phyloP scores from a whole-genome alignment of 2,329 filamentous ascomycete genomes.

The Corinectria fuckeliana region DNA sequence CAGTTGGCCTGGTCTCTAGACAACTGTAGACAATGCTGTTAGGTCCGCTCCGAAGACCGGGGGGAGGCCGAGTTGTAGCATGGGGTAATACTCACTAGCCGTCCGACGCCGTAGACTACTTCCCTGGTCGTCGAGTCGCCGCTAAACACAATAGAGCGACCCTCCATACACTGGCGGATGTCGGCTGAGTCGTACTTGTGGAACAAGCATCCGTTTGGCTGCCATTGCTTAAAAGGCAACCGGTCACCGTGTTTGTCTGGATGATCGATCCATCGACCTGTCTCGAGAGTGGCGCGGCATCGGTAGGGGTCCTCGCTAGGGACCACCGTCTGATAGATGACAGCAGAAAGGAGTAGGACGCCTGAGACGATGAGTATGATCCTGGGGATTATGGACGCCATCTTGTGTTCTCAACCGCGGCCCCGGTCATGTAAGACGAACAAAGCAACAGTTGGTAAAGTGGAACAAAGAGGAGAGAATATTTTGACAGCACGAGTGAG shows the following conservation, averaged over 20 bases:
- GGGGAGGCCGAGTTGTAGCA: not conserved
- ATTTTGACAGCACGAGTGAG: too few species aligned
- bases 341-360: slow-evolving; percentile 1
- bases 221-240: slow-evolving; percentile 56
- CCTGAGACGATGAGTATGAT: not conserved
- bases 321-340: not conserved
- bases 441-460: not conserved
- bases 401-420: not conserved
- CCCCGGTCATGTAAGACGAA: not conserved
- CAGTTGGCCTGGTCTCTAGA: not conserved
- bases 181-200: slow-evolving; percentile 59
- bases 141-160: slow-evolving; percentile 59
- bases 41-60: not conserved
- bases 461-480: not conserved
- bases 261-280: slow-evolving; percentile 55
- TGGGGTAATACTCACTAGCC: not conserved
- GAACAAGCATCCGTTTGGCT: slow-evolving; percentile 63
- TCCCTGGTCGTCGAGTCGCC: slow-evolving; percentile 66
- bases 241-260: slow-evolving; percentile 36
- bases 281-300: slow-evolving; percentile 56
- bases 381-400: not conserved
- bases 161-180: slow-evolving; percentile 57
- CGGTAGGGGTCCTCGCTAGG: slow-evolving; percentile 53
- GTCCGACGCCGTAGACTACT: slow-evolving; percentile 53
- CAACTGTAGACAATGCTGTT: not conserved